A percentile compares a stretch with the other conserved stretches of the same genome.
These are phyloP conservation scores for Tolypocladium tropicale DNA, from an alignment of 2,329 filamentous ascomycete genomes.

Conservation along the genomic window DNA sequence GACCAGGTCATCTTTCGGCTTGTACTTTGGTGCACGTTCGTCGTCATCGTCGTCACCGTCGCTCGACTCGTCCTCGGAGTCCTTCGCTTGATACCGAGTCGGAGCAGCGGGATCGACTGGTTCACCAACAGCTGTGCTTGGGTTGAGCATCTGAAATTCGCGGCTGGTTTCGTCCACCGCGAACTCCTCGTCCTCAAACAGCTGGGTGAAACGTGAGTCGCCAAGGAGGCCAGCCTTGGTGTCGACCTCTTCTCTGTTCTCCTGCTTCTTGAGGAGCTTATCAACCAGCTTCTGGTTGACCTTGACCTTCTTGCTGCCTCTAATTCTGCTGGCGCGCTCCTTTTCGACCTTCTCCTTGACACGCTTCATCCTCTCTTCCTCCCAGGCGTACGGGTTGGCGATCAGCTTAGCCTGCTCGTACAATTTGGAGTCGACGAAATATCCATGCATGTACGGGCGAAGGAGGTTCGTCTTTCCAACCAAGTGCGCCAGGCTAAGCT, in stretches of 20 bases:
- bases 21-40: conserved; percentile 10
- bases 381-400: conserved; percentile 86
- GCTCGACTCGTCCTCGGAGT: conserved; percentile 34
- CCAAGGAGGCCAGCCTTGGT: conserved; percentile 58
- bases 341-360: conserved; percentile 95
- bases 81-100: conserved; percentile 25
- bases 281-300: conserved; percentile 80
- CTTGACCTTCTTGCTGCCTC: conserved; percentile 94
- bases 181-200: conserved; percentile 93
- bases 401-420: conserved; percentile 94
- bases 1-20: conserved; percentile 29
- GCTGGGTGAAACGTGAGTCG: conserved; percentile 74
- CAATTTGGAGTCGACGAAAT: conserved; percentile 89
- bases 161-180: conserved; percentile 78
- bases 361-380: conserved; percentile 83
- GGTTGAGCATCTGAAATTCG: conserved; percentile 84
- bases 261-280: conserved; percentile 57
- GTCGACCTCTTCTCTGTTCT: conserved; percentile 48
- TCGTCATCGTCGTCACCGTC: conserved; percentile 28
- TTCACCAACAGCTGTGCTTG: conserved; percentile 56
- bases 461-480: conserved; percentile 84
- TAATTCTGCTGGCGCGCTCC: conserved; percentile 87
- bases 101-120: conserved; percentile 22
- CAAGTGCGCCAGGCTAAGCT: conserved; percentile 78
- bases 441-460: conserved; percentile 97